Percentiles rank a stretch among this genome's conserved stretches.
These are phyloP conservation scores for Lentinula raphanica DNA, from an alignment of 768 basidiomycete genomes.

Conservation along the genomic window DNA sequence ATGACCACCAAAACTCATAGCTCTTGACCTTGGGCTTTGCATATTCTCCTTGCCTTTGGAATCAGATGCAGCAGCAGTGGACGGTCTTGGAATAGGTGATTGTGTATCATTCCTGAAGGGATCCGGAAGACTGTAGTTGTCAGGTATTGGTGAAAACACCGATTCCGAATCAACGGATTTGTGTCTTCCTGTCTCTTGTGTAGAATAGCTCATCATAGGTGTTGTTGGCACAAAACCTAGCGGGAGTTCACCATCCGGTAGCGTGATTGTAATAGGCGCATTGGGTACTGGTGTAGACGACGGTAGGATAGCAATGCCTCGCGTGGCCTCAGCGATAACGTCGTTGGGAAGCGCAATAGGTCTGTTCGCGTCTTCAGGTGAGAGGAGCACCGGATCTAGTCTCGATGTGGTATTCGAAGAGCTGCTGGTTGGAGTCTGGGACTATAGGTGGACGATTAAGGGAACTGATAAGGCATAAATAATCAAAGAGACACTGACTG, in stretches of 20 bases:
- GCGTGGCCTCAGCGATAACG: slow-evolving; percentile 4
- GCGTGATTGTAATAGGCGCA: not conserved
- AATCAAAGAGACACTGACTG: not conserved
- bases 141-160: slow-evolving; percentile 5
- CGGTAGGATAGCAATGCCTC: slow-evolving; percentile 3
- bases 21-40: not conserved
- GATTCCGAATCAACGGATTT: not conserved
- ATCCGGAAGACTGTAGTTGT: slow-evolving; percentile 3
- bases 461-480: not conserved
- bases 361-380: slow-evolving; percentile 2
- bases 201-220: not conserved
- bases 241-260: slow-evolving; percentile 6
- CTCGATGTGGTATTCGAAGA: not conserved
- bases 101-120: not conserved
- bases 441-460: not conserved
- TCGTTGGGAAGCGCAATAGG: slow-evolving; percentile 5
- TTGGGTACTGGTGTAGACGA: slow-evolving; percentile 6
- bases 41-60: not conserved
- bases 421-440: slow-evolving; percentile 1
- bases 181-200: not conserved
- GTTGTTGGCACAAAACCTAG: slow-evolving; percentile 7
- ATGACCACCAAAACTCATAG: not conserved
- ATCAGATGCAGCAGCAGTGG: not conserved
- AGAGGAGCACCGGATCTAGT: slow-evolving; percentile 3
- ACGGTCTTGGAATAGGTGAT: slow-evolving; percentile 1